Evolutionary conservation across 2,329 filamentous ascomycete species (phyloP).

Genomic region (Microdochium trichocladiopsis): DNA sequence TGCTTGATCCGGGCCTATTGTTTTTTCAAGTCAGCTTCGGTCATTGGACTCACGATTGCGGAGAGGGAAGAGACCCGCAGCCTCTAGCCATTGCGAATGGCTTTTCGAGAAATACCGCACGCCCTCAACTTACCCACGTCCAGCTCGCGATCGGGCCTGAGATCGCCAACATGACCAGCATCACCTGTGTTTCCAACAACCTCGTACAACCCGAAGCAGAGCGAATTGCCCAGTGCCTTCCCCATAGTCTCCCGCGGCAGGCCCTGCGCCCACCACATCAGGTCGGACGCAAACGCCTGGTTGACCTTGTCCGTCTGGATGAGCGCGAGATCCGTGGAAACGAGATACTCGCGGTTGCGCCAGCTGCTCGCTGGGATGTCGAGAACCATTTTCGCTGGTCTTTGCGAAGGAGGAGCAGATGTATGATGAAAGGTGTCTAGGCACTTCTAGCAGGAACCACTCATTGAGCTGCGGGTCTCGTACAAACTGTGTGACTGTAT

Average conservation of each 20-base stretch:
- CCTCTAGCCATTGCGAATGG: no score
- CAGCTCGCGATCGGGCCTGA: neutral
- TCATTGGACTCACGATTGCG: no score
- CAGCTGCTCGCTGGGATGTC: neutral
- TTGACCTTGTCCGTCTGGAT: constrained; percentile 49
- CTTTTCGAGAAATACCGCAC: no score
- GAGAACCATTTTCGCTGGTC: neutral
- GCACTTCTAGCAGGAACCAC: no score
- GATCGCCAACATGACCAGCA: constrained; percentile 2
- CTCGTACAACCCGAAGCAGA: constrained; percentile 53
- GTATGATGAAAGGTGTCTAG: no score
- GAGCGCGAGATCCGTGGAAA: constrained; percentile 53
- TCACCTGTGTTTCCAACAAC: constrained; percentile 10
- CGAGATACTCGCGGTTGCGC: constrained; percentile 37
- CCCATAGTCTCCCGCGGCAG: constrained; percentile 39
- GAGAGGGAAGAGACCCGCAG: no score
- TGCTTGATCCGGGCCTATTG: constrained; percentile 5
- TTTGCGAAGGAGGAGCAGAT: no score
- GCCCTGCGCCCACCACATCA: constrained; percentile 54
- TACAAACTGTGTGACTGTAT: no score
- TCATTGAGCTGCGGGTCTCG: no score
- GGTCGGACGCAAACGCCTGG: constrained; percentile 45
- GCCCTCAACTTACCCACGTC: neutral
- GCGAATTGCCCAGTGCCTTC: constrained; percentile 47
- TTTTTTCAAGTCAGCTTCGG: neutral